phyloP scores from a whole-genome alignment of 1,139 yeast species.

The Hyphopichia burtonii region DNA sequence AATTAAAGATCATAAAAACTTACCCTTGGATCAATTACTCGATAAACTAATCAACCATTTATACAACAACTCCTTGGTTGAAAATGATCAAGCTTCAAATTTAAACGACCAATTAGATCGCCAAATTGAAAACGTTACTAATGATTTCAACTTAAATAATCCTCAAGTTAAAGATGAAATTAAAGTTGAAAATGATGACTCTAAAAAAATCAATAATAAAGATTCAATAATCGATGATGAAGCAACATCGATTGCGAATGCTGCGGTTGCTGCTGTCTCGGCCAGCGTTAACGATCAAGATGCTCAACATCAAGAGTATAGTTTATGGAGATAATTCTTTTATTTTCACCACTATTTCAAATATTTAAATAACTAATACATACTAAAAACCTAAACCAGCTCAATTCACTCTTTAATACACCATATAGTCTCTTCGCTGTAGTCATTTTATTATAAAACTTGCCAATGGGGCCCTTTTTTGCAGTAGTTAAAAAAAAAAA shows the following conservation, averaged over 20 bases:
- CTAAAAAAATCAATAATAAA: constrained; percentile 1
- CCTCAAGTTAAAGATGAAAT: background rate
- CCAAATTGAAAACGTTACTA: constrained; percentile 1
- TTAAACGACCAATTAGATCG: background rate
- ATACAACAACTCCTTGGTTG: constrained; percentile 7
- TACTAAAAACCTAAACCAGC: no score
- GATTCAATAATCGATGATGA: constrained; percentile 14
- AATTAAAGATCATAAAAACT: constrained; percentile 28
- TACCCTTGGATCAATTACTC: constrained; percentile 22
- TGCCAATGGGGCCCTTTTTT: no score
- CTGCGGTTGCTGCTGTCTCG: constrained; percentile 38
- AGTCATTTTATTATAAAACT: no score
- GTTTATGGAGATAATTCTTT: constrained; percentile 31
- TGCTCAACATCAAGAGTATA: constrained; percentile 34
- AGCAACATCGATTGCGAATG: constrained; percentile 33
- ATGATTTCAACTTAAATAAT: background rate
- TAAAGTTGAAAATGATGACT: background rate
- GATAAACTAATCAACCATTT: constrained; percentile 21
- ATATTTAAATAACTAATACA: no score
- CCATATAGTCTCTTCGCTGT: no score
- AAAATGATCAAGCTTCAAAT: constrained; percentile 2
- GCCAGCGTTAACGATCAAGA: constrained; percentile 26
- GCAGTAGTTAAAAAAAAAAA: background rate
- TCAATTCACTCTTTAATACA: no score
- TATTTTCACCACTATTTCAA: background rate